phyloP scores from a whole-genome alignment of 495 filamentous ascomycete species.

The Penicillium canariense region DNA sequence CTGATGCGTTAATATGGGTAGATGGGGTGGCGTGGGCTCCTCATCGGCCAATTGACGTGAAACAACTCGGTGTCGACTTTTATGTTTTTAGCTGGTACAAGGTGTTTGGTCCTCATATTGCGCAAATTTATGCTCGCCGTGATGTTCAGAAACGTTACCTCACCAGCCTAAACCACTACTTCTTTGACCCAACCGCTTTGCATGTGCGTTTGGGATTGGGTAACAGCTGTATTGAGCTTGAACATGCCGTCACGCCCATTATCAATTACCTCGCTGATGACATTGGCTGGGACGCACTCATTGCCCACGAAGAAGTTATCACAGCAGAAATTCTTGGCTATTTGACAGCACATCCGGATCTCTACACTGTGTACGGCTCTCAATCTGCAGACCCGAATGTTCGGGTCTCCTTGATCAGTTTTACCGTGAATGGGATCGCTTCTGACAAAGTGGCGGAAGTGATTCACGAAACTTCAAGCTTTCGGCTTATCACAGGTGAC shows the following conservation, averaged over 20 bases:
- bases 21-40: slow-evolving; percentile 66
- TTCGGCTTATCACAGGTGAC: no score
- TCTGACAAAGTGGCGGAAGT: no score
- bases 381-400: neutral
- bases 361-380: neutral
- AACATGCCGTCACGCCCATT: neutral
- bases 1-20: slow-evolving; percentile 35
- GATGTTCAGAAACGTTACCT: slow-evolving; percentile 32
- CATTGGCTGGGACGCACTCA: neutral
- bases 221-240: slow-evolving; percentile 45
- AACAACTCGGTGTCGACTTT: slow-evolving; percentile 59
- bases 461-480: no score
- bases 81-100: slow-evolving; percentile 72
- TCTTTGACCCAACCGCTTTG: neutral
- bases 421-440: no score
- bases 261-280: neutral
- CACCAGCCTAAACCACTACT: neutral
- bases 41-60: slow-evolving; percentile 60
- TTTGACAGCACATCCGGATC: neutral
- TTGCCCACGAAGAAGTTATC: neutral
- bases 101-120: slow-evolving; percentile 64
- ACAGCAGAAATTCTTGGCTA: neutral
- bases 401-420: neutral
- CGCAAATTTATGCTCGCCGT: slow-evolving; percentile 53
- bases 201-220: neutral